Evolutionary conservation across 352 stramenopile genomes (phyloP).

Genomic region (Phytophthora pini): DNA sequence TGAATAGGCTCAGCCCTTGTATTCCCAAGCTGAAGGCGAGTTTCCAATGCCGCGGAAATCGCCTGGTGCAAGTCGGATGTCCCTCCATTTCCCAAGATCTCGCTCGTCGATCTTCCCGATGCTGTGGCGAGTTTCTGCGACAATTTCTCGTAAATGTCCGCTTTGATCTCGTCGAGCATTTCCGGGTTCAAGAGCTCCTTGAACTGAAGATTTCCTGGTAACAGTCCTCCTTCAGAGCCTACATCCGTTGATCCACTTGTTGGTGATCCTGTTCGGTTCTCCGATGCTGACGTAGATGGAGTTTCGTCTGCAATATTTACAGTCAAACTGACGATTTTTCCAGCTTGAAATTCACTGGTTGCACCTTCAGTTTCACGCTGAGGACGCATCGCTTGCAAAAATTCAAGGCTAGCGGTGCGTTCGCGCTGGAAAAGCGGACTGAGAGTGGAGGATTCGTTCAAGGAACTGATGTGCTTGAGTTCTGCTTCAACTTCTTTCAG

Average conservation of each 20-base stretch:
- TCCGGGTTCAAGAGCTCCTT: slow-evolving; percentile 60
- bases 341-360: not conserved
- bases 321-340: not conserved
- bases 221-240: slow-evolving; percentile 3
- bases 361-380: slow-evolving; percentile 1
- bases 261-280: slow-evolving; percentile 5
- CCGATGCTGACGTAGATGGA: slow-evolving; percentile 6
- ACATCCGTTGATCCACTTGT: slow-evolving; percentile 3
- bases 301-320: slow-evolving; percentile 4
- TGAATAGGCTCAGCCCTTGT: slow-evolving; percentile 31
- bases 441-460: slow-evolving; percentile 27
- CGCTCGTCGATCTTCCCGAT: slow-evolving; percentile 3
- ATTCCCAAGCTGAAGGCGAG: slow-evolving; percentile 51
- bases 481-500: slow-evolving; percentile 70
- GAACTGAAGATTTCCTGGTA: slow-evolving; percentile 43
- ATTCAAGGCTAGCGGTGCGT: slow-evolving; percentile 37
- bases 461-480: slow-evolving; percentile 54
- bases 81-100: slow-evolving; percentile 16
- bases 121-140: slow-evolving; percentile 42
- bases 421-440: slow-evolving; percentile 38
- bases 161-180: slow-evolving; percentile 67
- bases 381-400: slow-evolving; percentile 24
- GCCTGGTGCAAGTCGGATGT: slow-evolving; percentile 51
- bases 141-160: slow-evolving; percentile 65
- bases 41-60: slow-evolving; percentile 57